phyloP scores from a whole-genome alignment of 257 asterid genomes.

The Ophiorrhiza pumila region DNA sequence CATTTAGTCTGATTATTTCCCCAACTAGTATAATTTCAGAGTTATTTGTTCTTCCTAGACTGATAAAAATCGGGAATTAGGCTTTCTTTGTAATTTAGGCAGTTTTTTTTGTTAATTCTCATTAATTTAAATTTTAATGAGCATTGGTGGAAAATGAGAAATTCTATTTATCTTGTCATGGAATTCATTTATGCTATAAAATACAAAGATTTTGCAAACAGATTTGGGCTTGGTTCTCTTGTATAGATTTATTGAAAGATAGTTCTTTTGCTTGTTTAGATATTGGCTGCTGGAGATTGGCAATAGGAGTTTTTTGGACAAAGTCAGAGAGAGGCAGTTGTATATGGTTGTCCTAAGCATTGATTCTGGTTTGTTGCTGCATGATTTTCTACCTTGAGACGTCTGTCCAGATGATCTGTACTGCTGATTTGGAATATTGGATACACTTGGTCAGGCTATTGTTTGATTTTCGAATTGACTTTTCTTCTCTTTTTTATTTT shows the following conservation, averaged over 20 bases:
- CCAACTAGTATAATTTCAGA: neutral
- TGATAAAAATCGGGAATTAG: neutral
- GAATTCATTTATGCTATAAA: neutral
- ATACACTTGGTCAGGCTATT: neutral
- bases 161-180: neutral
- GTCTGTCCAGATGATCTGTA: neutral
- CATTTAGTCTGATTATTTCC: neutral
- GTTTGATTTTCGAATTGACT: neutral
- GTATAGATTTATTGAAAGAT: neutral
- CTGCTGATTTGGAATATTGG: neutral
- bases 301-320: neutral
- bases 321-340: conserved; percentile 1
- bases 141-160: neutral
- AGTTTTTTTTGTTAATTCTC: neutral
- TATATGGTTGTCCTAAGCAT: neutral
- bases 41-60: neutral
- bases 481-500: no score
- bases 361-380: neutral
- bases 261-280: neutral
- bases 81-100: neutral
- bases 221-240: neutral
- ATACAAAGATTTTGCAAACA: neutral
- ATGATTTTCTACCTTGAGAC: neutral
- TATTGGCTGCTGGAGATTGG: neutral
- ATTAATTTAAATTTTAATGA: neutral